Evolutionary conservation across 108 stramenopile genomes (phyloP).

Genomic region (Nannochloropsis gaditana): DNA sequence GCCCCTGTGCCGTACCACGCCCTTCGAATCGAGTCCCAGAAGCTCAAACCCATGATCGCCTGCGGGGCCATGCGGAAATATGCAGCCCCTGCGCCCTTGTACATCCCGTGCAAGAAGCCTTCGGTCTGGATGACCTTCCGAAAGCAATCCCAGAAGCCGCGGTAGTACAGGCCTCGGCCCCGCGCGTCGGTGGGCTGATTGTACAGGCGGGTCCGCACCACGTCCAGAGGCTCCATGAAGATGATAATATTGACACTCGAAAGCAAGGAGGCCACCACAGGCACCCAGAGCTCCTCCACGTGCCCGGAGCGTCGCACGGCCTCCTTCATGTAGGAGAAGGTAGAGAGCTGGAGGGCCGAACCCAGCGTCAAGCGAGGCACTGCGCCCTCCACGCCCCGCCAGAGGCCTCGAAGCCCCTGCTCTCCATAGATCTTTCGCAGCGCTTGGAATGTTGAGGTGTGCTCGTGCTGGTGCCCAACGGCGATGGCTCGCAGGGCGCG

Average conservation of each 20-base stretch:
- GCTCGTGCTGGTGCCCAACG: neutral
- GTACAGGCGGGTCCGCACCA: neutral
- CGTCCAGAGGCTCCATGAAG: slow-evolving; percentile 8
- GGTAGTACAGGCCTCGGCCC: neutral
- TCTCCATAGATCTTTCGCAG: slow-evolving; percentile 25
- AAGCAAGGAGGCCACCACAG: neutral
- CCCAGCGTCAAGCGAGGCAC: slow-evolving; percentile 40
- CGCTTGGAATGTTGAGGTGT: slow-evolving; percentile 31
- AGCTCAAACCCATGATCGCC: slow-evolving; percentile 2
- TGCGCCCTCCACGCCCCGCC: slow-evolving; percentile 39
- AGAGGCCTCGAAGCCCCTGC: slow-evolving; percentile 32
- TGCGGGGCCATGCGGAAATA: neutral
- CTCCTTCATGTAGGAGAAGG: slow-evolving; percentile 40
- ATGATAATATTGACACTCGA: slow-evolving; percentile 8
- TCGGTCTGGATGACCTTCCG: neutral
- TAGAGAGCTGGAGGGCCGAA: slow-evolving; percentile 35
- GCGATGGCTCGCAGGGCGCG: neutral
- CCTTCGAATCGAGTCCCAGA: neutral
- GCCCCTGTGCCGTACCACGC: neutral
- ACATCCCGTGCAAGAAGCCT: neutral
- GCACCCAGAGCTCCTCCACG: slow-evolving; percentile 28
- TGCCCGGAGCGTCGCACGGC: slow-evolving; percentile 29
- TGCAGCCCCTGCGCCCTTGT: neutral
- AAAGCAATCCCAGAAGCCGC: neutral
- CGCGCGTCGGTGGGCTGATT: neutral